phyloP scores from a whole-genome alignment of 2,329 filamentous ascomycete genomes.

The Colletotrichum phormii region DNA sequence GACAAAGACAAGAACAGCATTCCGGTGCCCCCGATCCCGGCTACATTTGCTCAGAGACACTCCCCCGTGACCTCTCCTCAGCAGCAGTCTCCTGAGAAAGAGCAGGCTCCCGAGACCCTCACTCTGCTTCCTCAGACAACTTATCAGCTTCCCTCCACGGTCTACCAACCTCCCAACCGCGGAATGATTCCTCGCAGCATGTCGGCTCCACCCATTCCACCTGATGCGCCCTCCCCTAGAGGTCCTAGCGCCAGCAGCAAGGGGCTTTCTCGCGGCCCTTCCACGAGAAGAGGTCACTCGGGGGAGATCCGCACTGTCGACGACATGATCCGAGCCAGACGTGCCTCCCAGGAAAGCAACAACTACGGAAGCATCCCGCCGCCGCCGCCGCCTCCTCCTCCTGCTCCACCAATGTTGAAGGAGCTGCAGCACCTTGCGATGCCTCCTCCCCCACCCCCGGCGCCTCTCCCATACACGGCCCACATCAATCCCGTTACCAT shows the following conservation, averaged over 20 bases:
- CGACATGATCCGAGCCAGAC: slow-evolving; percentile 47
- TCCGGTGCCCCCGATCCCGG: slow-evolving; percentile 62
- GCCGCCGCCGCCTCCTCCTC: slow-evolving; percentile 65
- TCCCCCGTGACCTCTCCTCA: slow-evolving; percentile 53
- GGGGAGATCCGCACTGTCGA: slow-evolving; percentile 60
- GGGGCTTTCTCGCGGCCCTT: slow-evolving; percentile 42
- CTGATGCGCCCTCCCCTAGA: slow-evolving; percentile 53
- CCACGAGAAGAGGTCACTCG: slow-evolving; percentile 50
- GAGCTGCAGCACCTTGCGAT: slow-evolving; percentile 72
- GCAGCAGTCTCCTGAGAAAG: slow-evolving; percentile 47
- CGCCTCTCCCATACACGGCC: slow-evolving; percentile 62
- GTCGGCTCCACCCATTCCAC: slow-evolving; percentile 63
- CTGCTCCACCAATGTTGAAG: slow-evolving; percentile 65
- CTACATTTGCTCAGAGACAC: slow-evolving; percentile 56
- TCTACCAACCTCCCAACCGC: slow-evolving; percentile 66
- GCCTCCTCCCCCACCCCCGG: slow-evolving; percentile 71
- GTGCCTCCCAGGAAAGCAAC: slow-evolving; percentile 37
- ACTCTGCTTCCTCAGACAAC: slow-evolving; percentile 59
- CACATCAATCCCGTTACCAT: slow-evolving; percentile 55
- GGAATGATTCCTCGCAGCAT: slow-evolving; percentile 68
- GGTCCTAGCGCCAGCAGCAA: slow-evolving; percentile 39
- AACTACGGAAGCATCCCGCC: slow-evolving; percentile 63
- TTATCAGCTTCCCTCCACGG: slow-evolving; percentile 55
- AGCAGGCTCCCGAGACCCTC: slow-evolving; percentile 48
- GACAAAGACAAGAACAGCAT: slow-evolving; percentile 55